Base-by-base conservation (phyloP, 805 yeast species). In the Candida qinlingensis region DNA sequence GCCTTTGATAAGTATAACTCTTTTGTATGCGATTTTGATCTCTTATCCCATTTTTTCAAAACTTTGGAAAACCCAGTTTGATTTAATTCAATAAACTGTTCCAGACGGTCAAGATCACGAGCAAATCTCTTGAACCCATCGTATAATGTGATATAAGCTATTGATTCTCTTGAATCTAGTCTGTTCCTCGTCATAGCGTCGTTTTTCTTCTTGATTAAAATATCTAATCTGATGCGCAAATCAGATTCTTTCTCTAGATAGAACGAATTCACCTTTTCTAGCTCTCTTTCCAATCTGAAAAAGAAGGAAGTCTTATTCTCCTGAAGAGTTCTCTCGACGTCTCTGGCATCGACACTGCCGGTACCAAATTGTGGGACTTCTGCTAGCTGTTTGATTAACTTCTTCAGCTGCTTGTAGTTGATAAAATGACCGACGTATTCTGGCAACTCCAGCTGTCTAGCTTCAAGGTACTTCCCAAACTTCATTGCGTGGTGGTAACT, bases 11-110 rank as follows among this genome's bases (percentile, higher is more conserved):
- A 74, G 63, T 91, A 94, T 45, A 94, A 74, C 63, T 94, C 99
- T 62, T 91, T 90, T 6, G 97, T 90, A 57, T 88, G 96, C 3
- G 96, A 87, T 61, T 92, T 90, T 26, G 97, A 89, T 53, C 97
- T 75, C 67, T 94, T 94, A 68, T 94, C 99, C 99, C 99, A 94
- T 70, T 94, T 94, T 66, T 94, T 94, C 60, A 94, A 77, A 30
- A 89, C 97, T 68, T 94, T 94, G 26, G 95, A 83, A 67, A 94
- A 94, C 11, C 99, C 99, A 0, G 96, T 88, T 60, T 91, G 97
- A 64, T 94, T 94, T 50, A 94, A 74, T 66, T 91, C 97, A 37
- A 94, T 89, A 68, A 87, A 94, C 65, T 92, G 97, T 63, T 94
- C 96, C 29, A 94, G 72, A 50, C 96, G 76, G 53, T 86, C 87